Base-by-base conservation (phyloP, 768 basidiomycete species). In the Lyophyllum semitale region DNA sequence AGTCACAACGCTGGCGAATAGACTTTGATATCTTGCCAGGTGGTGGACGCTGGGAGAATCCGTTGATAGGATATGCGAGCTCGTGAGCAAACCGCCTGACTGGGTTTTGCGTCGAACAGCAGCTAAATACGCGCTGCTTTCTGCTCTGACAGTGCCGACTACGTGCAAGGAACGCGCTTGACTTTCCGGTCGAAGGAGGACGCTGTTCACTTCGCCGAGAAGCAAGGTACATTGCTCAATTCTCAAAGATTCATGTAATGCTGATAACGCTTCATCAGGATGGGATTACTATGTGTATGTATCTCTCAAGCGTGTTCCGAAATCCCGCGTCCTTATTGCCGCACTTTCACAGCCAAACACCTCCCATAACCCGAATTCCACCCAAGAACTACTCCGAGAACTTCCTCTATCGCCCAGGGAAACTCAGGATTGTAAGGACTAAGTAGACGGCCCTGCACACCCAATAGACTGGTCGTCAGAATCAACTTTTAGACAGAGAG, bases 41-140 rank as follows among this genome's bases (percentile, higher is more conserved):
- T 30, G 87, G 83, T 26, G 94, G 92, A 12, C 82, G 96, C 48
- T 99, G 96, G 96, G 95, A 98, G 80, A 99, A 98, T 67, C 93
- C 93, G 4, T 70, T 99, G 61, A 99, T 98, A 93, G 96, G 96
- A 41, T 99, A 84, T 79, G 95, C 95, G 0, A 91, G 88, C 76
- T 94, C 93, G 91, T 95, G 68, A 73, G 91, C 81, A 12, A n/a
- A 53, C 17, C 27, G 6, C 22, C 13, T 48, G 12, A 23, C n/a
- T 17, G 25, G 12, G 20, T 13, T 49, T 37, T 22, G 18, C 32
- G 23, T 35, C 22, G 50, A 38, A 38, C 5, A 9, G 7, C 20
- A 33, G 11, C 25, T 25, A 30, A 46, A 45, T 50, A n/a, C 48
- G 59, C 51, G 37, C 42, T 57, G 30, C 22, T 29, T 40, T 18